Evolutionary conservation across 306 rosid genomes (phyloP).

Genomic region (Acacia acuminata): DNA sequence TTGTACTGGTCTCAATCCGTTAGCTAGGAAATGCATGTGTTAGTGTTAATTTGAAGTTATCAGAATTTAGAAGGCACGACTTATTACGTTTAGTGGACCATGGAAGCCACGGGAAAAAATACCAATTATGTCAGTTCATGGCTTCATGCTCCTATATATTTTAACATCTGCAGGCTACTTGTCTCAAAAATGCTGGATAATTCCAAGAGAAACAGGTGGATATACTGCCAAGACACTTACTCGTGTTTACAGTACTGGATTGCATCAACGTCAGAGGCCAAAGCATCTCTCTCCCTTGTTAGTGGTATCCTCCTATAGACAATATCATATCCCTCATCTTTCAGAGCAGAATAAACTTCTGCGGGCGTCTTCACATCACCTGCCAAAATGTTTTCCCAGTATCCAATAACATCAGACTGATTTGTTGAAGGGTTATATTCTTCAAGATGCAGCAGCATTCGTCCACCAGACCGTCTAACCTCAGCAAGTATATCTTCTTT

Average conservation of each 20-base stretch:
- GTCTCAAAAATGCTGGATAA: background rate
- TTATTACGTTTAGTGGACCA: constrained; percentile 1
- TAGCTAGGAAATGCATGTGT: constrained; percentile 1
- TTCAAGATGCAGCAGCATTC: constrained; percentile 85
- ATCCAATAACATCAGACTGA: constrained; percentile 76
- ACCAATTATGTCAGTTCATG: constrained; percentile 9
- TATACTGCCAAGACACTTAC: constrained; percentile 50
- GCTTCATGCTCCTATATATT: constrained; percentile 8
- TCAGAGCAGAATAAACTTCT: constrained; percentile 73
- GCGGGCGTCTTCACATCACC: constrained; percentile 87
- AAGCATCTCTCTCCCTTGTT: constrained; percentile 80
- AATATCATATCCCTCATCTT: constrained; percentile 66
- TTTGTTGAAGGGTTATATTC: constrained; percentile 68
- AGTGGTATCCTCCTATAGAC: constrained; percentile 72
- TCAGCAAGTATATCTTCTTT: constrained; percentile 86
- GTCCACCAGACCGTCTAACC: constrained; percentile 71
- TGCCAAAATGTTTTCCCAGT: constrained; percentile 71
- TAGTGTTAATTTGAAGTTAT: constrained; percentile 4
- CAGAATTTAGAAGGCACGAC: constrained; percentile 3
- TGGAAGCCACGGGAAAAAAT: background rate
- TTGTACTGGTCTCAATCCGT: constrained; percentile 11
- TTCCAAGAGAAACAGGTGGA: background rate
- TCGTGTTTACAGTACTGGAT: constrained; percentile 71
- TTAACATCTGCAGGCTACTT: background rate
- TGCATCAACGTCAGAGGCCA: constrained; percentile 80